A percentile compares a stretch with the other conserved stretches of the same genome.
Evolutionary conservation across 202 grass and related monocot genomes (phyloP).

Genomic region (Schoenoplectus triqueter): DNA sequence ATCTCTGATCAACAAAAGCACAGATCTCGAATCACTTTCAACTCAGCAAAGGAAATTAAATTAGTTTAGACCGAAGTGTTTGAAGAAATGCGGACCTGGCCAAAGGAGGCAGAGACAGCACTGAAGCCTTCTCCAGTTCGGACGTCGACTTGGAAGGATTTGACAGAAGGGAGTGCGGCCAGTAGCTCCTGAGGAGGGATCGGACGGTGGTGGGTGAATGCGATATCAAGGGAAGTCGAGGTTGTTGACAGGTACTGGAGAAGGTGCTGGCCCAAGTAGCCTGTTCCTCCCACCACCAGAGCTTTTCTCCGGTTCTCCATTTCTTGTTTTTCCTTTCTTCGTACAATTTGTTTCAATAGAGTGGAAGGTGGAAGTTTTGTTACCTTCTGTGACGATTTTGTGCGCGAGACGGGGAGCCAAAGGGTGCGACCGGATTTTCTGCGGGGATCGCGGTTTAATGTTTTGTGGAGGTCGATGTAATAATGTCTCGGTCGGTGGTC

Average conservation of each 20-base stretch:
- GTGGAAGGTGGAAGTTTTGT: no score
- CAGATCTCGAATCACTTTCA: neutral
- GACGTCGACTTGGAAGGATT: conserved; percentile 69
- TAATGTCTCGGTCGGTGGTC: no score
- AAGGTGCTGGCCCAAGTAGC: conserved; percentile 88
- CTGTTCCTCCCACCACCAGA: conserved; percentile 78
- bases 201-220: conserved; percentile 73
- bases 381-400: no score
- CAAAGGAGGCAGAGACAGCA: conserved; percentile 54
- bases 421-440: neutral
- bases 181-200: conserved; percentile 58
- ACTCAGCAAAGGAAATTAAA: no score
- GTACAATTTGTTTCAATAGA: no score
- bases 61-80: neutral
- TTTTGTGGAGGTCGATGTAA: neutral
- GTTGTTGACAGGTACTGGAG: conserved; percentile 50
- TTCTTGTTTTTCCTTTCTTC: neutral
- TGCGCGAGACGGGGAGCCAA: no score
- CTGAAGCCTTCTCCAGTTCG: conserved; percentile 59
- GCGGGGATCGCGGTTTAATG: neutral
- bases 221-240: conserved; percentile 41
- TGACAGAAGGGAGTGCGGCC: conserved; percentile 55
- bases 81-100: conserved; percentile 51
- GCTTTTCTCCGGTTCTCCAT: conserved; percentile 37
- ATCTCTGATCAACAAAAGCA: neutral